Percentiles rank a stretch among this genome's conserved stretches.
phyloP scores from a whole-genome alignment of 345 rosid genomes.

The Citrus trifoliata region DNA sequence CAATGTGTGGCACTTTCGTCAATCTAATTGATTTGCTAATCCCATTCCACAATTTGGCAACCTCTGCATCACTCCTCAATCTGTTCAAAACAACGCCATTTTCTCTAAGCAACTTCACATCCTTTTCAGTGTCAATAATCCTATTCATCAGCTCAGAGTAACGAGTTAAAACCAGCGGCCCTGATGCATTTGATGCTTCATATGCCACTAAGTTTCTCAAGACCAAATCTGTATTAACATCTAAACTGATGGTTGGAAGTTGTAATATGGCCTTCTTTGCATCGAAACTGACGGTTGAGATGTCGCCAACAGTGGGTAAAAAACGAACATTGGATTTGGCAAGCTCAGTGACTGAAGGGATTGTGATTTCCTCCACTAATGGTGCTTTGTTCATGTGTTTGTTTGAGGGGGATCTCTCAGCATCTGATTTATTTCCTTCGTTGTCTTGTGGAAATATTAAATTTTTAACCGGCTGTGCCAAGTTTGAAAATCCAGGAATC shows the following conservation, averaged over 20 bases:
- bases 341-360: constrained; percentile 58
- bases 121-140: constrained; percentile 59
- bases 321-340: constrained; percentile 12
- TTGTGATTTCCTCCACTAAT: constrained; percentile 60
- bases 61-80: constrained; percentile 52
- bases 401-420: neutral
- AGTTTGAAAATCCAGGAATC: constrained; percentile 44
- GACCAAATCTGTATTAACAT: constrained; percentile 52
- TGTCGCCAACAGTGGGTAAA: constrained; percentile 21
- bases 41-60: constrained; percentile 72
- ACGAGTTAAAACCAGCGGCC: constrained; percentile 29
- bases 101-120: constrained; percentile 61
- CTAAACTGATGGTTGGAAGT: constrained; percentile 57
- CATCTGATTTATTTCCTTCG: constrained; percentile 11
- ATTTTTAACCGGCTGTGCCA: constrained; percentile 30
- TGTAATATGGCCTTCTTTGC: constrained; percentile 27
- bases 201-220: constrained; percentile 13
- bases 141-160: constrained; percentile 79
- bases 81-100: constrained; percentile 32
- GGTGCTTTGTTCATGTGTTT: constrained; percentile 37
- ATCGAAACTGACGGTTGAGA: constrained; percentile 40
- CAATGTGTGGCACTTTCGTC: constrained; percentile 58
- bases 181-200: constrained; percentile 36
- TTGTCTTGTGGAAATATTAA: constrained; percentile 14
- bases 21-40: constrained; percentile 64